These are phyloP conservation scores for Alternaria conjuncta DNA, from an alignment of 2,329 filamentous ascomycete species.

Conservation along the genomic window DNA sequence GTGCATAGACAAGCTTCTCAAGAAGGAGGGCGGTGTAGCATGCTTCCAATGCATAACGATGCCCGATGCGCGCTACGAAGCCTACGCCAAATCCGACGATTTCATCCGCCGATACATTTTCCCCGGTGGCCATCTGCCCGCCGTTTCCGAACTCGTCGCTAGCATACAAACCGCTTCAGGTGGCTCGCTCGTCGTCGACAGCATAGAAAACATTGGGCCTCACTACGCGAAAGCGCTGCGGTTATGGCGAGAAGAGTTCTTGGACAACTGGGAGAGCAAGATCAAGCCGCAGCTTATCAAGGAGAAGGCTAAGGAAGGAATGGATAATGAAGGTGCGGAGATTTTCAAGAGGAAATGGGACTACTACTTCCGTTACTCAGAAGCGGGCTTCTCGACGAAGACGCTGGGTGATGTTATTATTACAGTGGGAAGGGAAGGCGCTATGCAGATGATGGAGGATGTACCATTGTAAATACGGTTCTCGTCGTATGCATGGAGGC, in stretches of 20 bases:
- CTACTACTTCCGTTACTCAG: conserved; percentile 79
- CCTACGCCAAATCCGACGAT: conserved; percentile 70
- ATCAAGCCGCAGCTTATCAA: conserved; percentile 66
- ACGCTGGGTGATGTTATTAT: conserved; percentile 76
- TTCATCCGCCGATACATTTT: conserved; percentile 82
- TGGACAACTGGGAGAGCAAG: conserved; percentile 64
- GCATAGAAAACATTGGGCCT: conserved; percentile 73
- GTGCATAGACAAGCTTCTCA: conserved; percentile 68
- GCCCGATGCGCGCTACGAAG: conserved; percentile 70
- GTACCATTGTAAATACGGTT: conserved; percentile 62
- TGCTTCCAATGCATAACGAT: conserved; percentile 81
- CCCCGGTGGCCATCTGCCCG: conserved; percentile 74
- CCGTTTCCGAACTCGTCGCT: conserved; percentile 71
- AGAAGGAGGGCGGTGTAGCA: conserved; percentile 69
- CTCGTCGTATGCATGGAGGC: neutral
- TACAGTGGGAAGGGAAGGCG: conserved; percentile 70
- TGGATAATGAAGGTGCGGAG: conserved; percentile 68
- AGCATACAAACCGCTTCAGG: conserved; percentile 66
- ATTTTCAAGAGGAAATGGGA: conserved; percentile 76
- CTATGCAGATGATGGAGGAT: conserved; percentile 71
- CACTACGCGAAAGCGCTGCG: conserved; percentile 75
- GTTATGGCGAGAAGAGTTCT: conserved; percentile 71
- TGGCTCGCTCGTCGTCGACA: conserved; percentile 69
- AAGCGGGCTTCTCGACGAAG: conserved; percentile 75
- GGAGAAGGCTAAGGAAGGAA: conserved; percentile 65